These are phyloP conservation scores for Periglandula ipomoeae DNA, from an alignment of 2,329 filamentous ascomycete genomes.

Conservation along the genomic window DNA sequence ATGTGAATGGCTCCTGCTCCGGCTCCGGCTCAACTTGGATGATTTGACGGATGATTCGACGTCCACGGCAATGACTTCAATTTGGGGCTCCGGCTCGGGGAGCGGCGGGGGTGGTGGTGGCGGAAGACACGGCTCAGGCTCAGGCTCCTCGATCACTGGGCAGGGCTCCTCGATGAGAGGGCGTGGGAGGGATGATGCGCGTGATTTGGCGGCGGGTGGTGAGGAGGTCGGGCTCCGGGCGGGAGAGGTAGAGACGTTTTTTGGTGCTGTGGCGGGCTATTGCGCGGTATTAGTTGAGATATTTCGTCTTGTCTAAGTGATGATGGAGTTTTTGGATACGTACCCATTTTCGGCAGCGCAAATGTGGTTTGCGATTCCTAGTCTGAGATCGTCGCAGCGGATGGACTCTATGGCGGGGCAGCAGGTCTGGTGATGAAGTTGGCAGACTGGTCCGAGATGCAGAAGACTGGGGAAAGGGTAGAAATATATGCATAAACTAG, in stretches of 20 bases:
- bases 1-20: slow-evolving; percentile 13
- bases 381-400: no score
- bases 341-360: no score
- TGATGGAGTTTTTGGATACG: no score
- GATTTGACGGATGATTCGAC: slow-evolving; percentile 20
- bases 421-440: no score
- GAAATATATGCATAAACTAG: no score
- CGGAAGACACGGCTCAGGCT: no score
- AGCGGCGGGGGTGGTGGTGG: no score
- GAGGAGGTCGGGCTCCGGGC: slow-evolving; percentile 29
- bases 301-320: neutral
- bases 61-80: slow-evolving; percentile 31
- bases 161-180: slow-evolving; percentile 8
- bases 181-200: slow-evolving; percentile 26
- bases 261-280: slow-evolving; percentile 19
- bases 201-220: slow-evolving; percentile 28
- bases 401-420: no score
- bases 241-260: slow-evolving; percentile 34
- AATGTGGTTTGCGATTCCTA: no score
- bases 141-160: slow-evolving; percentile 11
- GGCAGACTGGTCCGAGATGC: no score
- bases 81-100: slow-evolving; percentile 20
- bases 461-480: no score
- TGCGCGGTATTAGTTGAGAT: neutral
- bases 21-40: slow-evolving; percentile 15